These are phyloP conservation scores for Ceratobasidium sp. DNA, from an alignment of 1,284 basidiomycete species.

Conservation along the genomic window DNA sequence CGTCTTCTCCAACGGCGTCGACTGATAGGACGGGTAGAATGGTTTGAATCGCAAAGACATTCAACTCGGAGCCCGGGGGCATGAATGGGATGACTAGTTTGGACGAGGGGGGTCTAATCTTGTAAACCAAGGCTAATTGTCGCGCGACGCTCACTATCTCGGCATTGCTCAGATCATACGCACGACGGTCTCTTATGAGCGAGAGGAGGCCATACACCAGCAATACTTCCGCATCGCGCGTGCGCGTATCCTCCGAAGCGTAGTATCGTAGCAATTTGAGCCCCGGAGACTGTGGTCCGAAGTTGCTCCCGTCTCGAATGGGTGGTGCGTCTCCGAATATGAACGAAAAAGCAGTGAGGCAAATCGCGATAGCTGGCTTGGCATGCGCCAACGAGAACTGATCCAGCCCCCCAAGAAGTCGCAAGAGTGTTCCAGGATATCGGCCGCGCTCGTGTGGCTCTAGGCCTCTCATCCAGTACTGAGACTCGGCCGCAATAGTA, in stretches of 20 bases:
- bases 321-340: not conserved
- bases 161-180: conserved; percentile 6
- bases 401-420: conserved; percentile 15
- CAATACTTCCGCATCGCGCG: conserved; percentile 24
- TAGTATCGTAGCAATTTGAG: conserved; percentile 24
- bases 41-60: conserved; percentile 11
- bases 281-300: conserved; percentile 4
- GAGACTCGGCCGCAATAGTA: conserved; percentile 7
- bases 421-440: conserved; percentile 10
- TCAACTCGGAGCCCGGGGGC: conserved; percentile 2
- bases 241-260: not conserved
- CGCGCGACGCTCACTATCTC: conserved; percentile 6
- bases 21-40: conserved; percentile 5
- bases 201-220: conserved; percentile 30
- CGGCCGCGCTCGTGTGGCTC: conserved; percentile 11
- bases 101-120: conserved; percentile 19
- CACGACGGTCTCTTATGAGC: conserved; percentile 9
- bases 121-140: conserved; percentile 8
- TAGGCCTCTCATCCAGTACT: conserved; percentile 15
- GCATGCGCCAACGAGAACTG: conserved; percentile 19
- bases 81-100: conserved; percentile 6
- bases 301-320: not conserved
- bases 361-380: conserved; percentile 22
- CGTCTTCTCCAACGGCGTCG: not conserved
- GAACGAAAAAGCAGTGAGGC: conserved; percentile 16